A percentile compares a stretch with the other conserved stretches of the same genome.
Evolutionary conservation across 164 flowering plant genomes (phyloP).

Genomic region (Euptelea pleiosperma): DNA sequence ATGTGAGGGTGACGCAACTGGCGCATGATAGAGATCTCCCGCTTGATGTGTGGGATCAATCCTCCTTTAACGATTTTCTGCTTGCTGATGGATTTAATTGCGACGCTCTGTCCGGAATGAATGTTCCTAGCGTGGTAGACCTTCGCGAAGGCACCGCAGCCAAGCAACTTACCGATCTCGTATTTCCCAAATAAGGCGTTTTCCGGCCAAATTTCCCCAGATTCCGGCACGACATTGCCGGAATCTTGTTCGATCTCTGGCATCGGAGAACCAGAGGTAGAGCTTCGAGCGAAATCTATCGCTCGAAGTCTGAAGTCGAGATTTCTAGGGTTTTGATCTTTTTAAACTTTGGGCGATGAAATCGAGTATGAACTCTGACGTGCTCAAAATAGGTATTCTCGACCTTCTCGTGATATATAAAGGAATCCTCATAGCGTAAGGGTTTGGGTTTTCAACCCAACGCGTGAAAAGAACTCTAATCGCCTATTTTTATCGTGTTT

Average conservation of each 20-base stretch:
- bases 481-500: no score
- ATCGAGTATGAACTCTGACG: no score
- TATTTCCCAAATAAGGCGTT: conserved; percentile 42
- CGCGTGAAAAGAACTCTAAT: no score
- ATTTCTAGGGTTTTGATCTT: no score
- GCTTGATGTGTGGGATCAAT: conserved; percentile 30
- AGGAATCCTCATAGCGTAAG: no score
- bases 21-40: conserved; percentile 64
- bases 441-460: no score
- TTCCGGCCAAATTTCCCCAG: no score
- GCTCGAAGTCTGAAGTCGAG: no score
- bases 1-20: conserved; percentile 56
- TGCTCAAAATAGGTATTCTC: no score
- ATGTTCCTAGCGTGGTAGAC: conserved; percentile 61
- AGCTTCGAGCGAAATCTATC: background rate
- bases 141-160: conserved; percentile 66
- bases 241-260: background rate
- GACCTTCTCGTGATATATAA: no score
- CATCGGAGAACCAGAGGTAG: background rate
- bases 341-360: no score
- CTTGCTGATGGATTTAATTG: conserved; percentile 58
- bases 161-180: conserved; percentile 56
- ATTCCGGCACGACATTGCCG: conserved; percentile 4
- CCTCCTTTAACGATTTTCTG: conserved; percentile 34
- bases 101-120: conserved; percentile 53